Conservation (phyloP, 2,329 filamentous ascomycete genomes). For the Penicillium paneum region DNA sequence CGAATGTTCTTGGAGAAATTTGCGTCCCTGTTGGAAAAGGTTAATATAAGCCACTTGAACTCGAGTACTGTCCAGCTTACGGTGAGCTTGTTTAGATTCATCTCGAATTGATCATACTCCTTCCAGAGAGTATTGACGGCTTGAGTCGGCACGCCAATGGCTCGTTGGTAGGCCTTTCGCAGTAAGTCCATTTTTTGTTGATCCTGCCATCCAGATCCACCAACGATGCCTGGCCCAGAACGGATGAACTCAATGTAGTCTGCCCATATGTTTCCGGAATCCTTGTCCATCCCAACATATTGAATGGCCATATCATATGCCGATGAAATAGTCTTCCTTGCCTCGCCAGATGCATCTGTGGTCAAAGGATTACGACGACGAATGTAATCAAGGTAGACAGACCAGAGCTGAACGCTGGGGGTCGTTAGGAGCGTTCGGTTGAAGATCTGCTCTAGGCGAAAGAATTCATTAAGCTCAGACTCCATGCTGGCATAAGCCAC, state of each 20-base stretch:
- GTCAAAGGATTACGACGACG: conserved; percentile 84
- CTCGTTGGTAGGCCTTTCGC: conserved; percentile 87
- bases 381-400: conserved; percentile 90
- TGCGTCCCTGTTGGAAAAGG: conserved; percentile 64
- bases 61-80: conserved; percentile 44
- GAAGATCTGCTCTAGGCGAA: conserved; percentile 78
- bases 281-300: conserved; percentile 85
- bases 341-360: conserved; percentile 70
- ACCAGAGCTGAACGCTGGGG: conserved; percentile 84
- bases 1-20: conserved; percentile 89
- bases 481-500: conserved; percentile 86
- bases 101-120: conserved; percentile 96
- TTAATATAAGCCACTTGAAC: conserved; percentile 5
- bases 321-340: conserved; percentile 74
- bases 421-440: conserved; percentile 72
- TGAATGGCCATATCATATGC: conserved; percentile 91
- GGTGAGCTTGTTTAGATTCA: conserved; percentile 86
- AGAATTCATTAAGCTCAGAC: conserved; percentile 77
- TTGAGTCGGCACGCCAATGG: conserved; percentile 80
- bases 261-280: conserved; percentile 84
- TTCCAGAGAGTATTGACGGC: conserved; percentile 87
- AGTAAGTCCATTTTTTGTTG: conserved; percentile 96
- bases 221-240: conserved; percentile 77
- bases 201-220: conserved; percentile 89
- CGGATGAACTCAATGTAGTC: conserved; percentile 95